Base-by-base conservation (phyloP, 192 early-diverging fungal species). In the Podila epicladia region DNA sequence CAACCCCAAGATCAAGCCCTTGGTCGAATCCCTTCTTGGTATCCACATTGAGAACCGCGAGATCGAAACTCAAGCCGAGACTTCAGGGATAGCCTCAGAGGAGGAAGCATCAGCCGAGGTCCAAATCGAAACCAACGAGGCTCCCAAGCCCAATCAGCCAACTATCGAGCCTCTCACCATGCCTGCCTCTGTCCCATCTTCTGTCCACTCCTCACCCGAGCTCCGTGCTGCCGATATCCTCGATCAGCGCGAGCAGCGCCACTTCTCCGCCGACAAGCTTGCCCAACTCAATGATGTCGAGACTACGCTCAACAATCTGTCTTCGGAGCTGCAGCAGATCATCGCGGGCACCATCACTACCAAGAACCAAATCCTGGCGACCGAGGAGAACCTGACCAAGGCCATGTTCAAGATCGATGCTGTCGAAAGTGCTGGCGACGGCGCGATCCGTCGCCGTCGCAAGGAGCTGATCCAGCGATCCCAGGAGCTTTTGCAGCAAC, bases 391-490 rank as follows among this genome's bases (percentile, higher is more conserved):
- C 57, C 13, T 78, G 24, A 72, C 49, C 60, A 71, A 66, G 64
- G 69, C 75, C 26, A 78, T 78, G 69, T 55, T 78, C 64, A 38
- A 33, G 22, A 72, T 78, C 38, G 75, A 78, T 41, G 59, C 69
- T 57, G 69, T 78, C n/a, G 57, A 67, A 22, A 67, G 58, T 22
- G 65, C 71, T 17, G 69, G 65, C 15, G 65, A 72, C 17, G 29
- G 67, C n/a, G 50, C 59, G 12, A 62, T 78, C 33, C 69, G 75
- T 22, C 58, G 37, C 29, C 69, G 75, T 11, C 55, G 75, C 12
- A 78, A 78, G 75, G 69, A 78, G 69, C 33, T 78, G 49, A 64
- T 78, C 69, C 72, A 72, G 65, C 71, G 63, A 64, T 55, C 57
- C 49, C 75, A 78, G 35, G 60, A 55, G 8, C 57, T 78, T 48